Conservation (phyloP, 805 yeast genomes). For the Debaryomyces maramus region DNA sequence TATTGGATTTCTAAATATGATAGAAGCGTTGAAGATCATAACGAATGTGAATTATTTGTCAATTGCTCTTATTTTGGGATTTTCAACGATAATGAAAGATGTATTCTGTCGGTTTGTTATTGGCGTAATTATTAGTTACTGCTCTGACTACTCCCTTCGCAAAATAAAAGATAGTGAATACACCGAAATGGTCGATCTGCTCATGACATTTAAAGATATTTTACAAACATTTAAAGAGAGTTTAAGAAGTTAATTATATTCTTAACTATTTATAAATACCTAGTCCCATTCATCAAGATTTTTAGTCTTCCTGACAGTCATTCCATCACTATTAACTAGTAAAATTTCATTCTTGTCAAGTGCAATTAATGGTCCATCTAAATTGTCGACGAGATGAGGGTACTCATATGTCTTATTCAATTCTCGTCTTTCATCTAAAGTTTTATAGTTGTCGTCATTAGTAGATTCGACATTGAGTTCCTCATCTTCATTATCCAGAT, state of each 20-base stretch:
- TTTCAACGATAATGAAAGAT: slow-evolving; percentile 17
- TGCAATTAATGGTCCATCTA: slow-evolving; percentile 87
- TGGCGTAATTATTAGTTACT: slow-evolving; percentile 12
- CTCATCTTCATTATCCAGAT: slow-evolving; percentile 21
- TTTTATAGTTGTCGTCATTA: slow-evolving; percentile 30
- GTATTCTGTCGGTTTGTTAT: slow-evolving; percentile 14
- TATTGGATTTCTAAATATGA: slow-evolving; percentile 59
- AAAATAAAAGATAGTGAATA: slow-evolving; percentile 13
- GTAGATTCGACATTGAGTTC: slow-evolving; percentile 2
- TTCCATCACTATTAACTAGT: slow-evolving; percentile 29
- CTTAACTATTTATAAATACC: background rate
- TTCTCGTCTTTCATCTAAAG: slow-evolving; percentile 81
- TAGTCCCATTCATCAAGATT: background rate
- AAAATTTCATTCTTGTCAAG: slow-evolving; percentile 51
- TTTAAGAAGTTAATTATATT: background rate
- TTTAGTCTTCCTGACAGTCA: slow-evolving; percentile 17
- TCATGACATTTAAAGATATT: slow-evolving; percentile 3
- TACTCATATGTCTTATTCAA: slow-evolving; percentile 69
- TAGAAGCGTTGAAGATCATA: slow-evolving; percentile 51
- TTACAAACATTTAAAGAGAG: slow-evolving; percentile 2
- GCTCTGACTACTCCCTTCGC: slow-evolving; percentile 11
- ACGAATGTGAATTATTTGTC: slow-evolving; percentile 18
- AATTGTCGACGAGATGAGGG: slow-evolving; percentile 64
- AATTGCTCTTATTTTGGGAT: slow-evolving; percentile 14
- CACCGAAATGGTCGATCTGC: slow-evolving; percentile 1